A percentile compares a stretch with the other conserved stretches of the same genome.
phyloP scores from a whole-genome alignment of 2,329 filamentous ascomycete species.

The Raffaelea ambrosiae region DNA sequence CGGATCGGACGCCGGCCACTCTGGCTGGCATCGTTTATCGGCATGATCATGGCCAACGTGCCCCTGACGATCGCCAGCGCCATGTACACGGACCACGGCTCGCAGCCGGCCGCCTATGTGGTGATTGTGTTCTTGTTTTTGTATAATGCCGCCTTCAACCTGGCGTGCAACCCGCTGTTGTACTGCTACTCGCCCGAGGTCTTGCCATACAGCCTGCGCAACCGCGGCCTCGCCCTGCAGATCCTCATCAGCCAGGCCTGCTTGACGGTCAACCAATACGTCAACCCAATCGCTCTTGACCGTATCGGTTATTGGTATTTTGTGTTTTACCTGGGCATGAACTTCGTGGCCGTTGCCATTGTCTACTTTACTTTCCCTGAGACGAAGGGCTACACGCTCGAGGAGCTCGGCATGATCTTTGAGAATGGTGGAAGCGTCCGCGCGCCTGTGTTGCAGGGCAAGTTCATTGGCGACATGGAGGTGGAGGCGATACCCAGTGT shows the following conservation, averaged over 20 bases:
- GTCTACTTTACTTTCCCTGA: conserved; percentile 20
- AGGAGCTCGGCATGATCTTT: conserved; percentile 14
- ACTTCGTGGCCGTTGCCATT: too few relatives aligned
- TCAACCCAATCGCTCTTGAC: too few relatives aligned
- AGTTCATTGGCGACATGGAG: too few relatives aligned
- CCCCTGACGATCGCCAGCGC: conserved; percentile 28
- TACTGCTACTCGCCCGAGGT: conserved; percentile 31
- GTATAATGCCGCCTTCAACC: conserved; percentile 29
- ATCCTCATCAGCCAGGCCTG: too few relatives aligned
- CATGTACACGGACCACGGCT: conserved; percentile 24
- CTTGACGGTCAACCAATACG: too few relatives aligned
- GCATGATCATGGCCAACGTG: conserved; percentile 15
- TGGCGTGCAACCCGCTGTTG: conserved; percentile 24
- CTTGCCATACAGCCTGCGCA: too few relatives aligned
- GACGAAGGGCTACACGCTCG: conserved; percentile 16
- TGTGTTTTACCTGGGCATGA: too few relatives aligned
- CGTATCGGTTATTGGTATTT: too few relatives aligned
- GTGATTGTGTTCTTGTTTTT: conserved; percentile 32
- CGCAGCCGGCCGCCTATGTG: conserved; percentile 22
- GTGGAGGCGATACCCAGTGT: too few relatives aligned
- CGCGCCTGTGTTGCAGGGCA: too few relatives aligned
- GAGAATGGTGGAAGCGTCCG: too few relatives aligned
- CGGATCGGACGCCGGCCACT: conserved; percentile 22
- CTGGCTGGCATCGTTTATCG: conserved; percentile 28
- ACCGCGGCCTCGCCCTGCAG: too few relatives aligned